These are phyloP conservation scores for Leccinum truebloodii DNA, from an alignment of 768 basidiomycete species.

Conservation along the genomic window DNA sequence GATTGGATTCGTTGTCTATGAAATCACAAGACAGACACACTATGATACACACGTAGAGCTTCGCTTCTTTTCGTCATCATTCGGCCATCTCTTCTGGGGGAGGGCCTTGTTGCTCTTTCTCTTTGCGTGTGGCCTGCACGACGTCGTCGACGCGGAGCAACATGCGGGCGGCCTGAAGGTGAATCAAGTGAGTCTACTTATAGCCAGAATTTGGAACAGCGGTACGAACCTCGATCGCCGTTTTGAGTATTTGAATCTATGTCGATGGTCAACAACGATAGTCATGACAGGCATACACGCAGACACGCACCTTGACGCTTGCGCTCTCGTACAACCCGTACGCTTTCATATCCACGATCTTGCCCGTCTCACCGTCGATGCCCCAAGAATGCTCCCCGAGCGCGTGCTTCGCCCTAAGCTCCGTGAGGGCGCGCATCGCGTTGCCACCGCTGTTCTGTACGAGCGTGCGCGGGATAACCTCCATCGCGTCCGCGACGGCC, in stretches of 20 bases:
- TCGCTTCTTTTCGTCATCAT: neutral
- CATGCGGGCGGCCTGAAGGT: neutral
- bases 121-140: too few relatives aligned
- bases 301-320: conserved; percentile 74
- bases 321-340: conserved; percentile 96
- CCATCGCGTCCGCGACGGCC: conserved; percentile 94
- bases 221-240: conserved; percentile 79
- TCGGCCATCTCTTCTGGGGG: neutral
- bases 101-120: neutral
- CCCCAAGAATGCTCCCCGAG: conserved; percentile 91
- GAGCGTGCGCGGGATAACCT: conserved; percentile 93
- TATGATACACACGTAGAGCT: neutral
- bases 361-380: conserved; percentile 94
- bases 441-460: conserved; percentile 96
- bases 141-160: neutral
- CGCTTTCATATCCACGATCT: conserved; percentile 92
- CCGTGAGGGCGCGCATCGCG: conserved; percentile 89
- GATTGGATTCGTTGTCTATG: neutral
- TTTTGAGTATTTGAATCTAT: conserved; percentile 93
- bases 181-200: too few relatives aligned
- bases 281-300: neutral
- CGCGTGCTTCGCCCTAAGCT: conserved; percentile 94
- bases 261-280: neutral
- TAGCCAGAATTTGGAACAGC: neutral
- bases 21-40: neutral